A percentile compares a stretch with the other conserved stretches of the same genome.
Evolutionary conservation across 805 yeast genomes (phyloP).

Genomic region (Spencermartinsiella europaea): DNA sequence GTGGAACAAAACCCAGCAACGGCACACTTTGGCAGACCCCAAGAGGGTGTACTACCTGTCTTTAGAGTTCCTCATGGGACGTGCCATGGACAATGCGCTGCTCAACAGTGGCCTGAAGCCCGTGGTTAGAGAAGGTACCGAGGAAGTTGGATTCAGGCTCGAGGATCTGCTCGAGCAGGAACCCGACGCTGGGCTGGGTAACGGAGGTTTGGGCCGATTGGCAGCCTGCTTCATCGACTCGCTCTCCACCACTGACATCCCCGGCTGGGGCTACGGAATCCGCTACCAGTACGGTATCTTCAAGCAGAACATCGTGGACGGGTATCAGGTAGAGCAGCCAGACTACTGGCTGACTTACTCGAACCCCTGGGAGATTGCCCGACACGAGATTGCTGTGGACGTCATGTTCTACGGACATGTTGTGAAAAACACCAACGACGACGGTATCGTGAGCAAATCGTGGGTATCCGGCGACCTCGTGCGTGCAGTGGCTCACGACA

Average conservation of each 20-base stretch:
- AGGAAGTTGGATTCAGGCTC: constrained; percentile 77
- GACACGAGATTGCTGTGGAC: constrained; percentile 82
- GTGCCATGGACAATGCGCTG: constrained; percentile 91
- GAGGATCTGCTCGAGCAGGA: constrained; percentile 83
- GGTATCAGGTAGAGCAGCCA: constrained; percentile 91
- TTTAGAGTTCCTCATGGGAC: constrained; percentile 87
- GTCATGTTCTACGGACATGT: constrained; percentile 86
- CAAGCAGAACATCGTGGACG: constrained; percentile 82
- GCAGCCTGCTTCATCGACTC: constrained; percentile 95
- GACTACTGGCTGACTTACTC: constrained; percentile 88
- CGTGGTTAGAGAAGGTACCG: constrained; percentile 49
- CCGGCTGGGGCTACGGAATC: constrained; percentile 96
- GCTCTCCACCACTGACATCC: constrained; percentile 74
- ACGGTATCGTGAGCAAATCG: constrained; percentile 52
- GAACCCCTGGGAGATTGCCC: constrained; percentile 91
- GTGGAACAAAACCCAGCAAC: constrained; percentile 93
- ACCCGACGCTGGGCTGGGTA: constrained; percentile 92
- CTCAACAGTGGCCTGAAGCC: constrained; percentile 71
- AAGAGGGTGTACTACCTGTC: constrained; percentile 85
- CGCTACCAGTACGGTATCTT: constrained; percentile 93
- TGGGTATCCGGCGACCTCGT: constrained; percentile 92
- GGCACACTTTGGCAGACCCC: constrained; percentile 74
- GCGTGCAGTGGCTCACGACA: constrained; percentile 83
- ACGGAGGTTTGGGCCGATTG: constrained; percentile 90
- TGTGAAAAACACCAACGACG: constrained; percentile 44